These are phyloP conservation scores for Claviceps maximensis DNA, from an alignment of 2,329 filamentous ascomycete genomes.

Conservation along the genomic window DNA sequence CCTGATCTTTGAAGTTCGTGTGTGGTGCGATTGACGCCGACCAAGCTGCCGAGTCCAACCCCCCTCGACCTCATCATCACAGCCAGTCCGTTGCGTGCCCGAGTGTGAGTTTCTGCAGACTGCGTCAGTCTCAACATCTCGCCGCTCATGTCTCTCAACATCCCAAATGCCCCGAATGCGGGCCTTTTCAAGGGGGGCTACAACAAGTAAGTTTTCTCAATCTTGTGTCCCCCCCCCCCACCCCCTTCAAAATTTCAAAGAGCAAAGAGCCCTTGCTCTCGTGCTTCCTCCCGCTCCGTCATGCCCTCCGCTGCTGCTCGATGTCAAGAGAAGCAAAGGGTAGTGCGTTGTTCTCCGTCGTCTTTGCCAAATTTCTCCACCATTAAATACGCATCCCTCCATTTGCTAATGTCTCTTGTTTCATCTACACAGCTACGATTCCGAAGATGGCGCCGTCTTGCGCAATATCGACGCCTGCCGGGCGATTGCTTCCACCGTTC, in stretches of 20 bases:
- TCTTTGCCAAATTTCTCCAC: background rate
- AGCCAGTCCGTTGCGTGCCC: slow-evolving; percentile 1
- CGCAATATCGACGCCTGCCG: slow-evolving; percentile 98
- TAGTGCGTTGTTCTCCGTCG: too few species aligned
- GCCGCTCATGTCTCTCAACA: slow-evolving; percentile 76
- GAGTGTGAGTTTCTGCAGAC: slow-evolving; percentile 7
- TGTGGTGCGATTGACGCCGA: background rate
- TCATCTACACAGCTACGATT: slow-evolving; percentile 69
- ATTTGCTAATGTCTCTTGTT: slow-evolving; percentile 8
- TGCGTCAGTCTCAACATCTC: slow-evolving; percentile 8
- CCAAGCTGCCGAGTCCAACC: background rate
- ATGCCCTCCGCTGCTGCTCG: too few species aligned
- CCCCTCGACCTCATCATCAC: slow-evolving; percentile 1
- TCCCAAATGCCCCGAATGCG: slow-evolving; percentile 85
- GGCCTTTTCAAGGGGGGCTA: slow-evolving; percentile 94
- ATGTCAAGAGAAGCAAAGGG: too few species aligned
- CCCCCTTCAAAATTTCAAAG: slow-evolving; percentile 1
- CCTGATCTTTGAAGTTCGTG: background rate
- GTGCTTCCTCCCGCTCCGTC: background rate
- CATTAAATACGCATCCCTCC: slow-evolving; percentile 1
- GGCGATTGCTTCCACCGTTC: slow-evolving; percentile 88
- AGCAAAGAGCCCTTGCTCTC: background rate
- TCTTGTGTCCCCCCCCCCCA: slow-evolving; percentile 7
- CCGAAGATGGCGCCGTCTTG: slow-evolving; percentile 95
- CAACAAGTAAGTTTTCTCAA: slow-evolving; percentile 58